A percentile compares a stretch with the other conserved stretches of the same genome.
These are phyloP conservation scores for Leccinum variicolor DNA, from an alignment of 768 basidiomycete species.

Conservation along the genomic window DNA sequence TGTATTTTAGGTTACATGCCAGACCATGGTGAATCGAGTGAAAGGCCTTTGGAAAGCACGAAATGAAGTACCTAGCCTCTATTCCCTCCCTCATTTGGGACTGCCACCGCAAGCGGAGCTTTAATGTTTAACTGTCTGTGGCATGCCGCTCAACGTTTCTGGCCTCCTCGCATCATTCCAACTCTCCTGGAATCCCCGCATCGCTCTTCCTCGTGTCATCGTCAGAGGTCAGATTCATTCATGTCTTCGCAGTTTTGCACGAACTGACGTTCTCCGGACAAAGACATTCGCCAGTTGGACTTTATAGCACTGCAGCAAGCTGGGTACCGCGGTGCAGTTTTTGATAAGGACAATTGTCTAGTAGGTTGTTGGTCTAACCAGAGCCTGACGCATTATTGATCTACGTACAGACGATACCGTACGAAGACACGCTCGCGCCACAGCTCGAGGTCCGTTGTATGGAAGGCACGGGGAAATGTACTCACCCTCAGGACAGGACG, in stretches of 20 bases:
- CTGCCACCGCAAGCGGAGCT: no score
- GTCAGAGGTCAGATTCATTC: slow-evolving; percentile 55
- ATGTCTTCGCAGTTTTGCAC: neutral
- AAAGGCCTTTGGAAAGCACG: no score
- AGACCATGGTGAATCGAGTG: no score
- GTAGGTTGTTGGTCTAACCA: slow-evolving; percentile 40
- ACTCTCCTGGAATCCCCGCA: slow-evolving; percentile 61
- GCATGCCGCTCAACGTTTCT: slow-evolving; percentile 69
- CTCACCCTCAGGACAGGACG: slow-evolving; percentile 41
- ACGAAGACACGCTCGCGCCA: slow-evolving; percentile 72
- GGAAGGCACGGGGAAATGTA: neutral
- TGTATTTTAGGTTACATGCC: no score
- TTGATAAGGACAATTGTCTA: slow-evolving; percentile 98
- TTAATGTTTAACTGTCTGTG: no score
- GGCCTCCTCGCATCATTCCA: slow-evolving; percentile 70
- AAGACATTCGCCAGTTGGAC: slow-evolving; percentile 84
- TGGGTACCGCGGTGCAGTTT: slow-evolving; percentile 86
- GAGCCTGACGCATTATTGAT: neutral
- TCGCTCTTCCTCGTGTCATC: slow-evolving; percentile 60
- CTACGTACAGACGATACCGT: slow-evolving; percentile 66
- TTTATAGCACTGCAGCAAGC: slow-evolving; percentile 66
- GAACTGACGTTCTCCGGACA: slow-evolving; percentile 36
- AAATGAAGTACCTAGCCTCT: no score
- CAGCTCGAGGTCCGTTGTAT: slow-evolving; percentile 57
- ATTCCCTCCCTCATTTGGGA: no score